Base-by-base conservation (phyloP, 495 filamentous ascomycete species). In the Aspergillus saccharolyticus region DNA sequence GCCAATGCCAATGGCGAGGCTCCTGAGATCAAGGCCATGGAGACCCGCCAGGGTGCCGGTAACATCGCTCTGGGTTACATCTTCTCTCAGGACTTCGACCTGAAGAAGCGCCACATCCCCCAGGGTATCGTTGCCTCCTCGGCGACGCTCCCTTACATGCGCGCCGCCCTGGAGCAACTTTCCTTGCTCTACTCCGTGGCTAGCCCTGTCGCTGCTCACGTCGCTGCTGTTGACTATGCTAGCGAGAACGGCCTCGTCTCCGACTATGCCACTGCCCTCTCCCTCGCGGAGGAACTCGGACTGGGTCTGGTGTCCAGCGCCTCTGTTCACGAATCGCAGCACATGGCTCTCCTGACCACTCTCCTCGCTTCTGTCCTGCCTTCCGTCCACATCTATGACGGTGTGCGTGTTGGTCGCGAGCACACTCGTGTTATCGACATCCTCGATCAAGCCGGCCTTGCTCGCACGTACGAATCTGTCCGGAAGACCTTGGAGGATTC, bases 1-100 rank as follows among this genome's bases (percentile, higher is more conserved):
- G 75, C 79, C 66, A 97, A 97, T 74, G 83, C 85, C 49, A 84
- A 89, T 69, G 93, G 91, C 67, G 87, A 90, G 65, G 71, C 83
- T 63, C 90, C 95, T 42, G 76, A 82, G 4, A 83, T 97, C 46
- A 78, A 89, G 56, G 72, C 88, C 4, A 83, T 97, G 73, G 88
- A 98, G 74, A 94, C 89, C 47, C 82, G 95, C 44, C 81, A 89
- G 53, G 94, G 94, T 61, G 94, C 95, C 45, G 94, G 90, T 45
- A 87, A 89, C 65, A 88, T 97, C 69, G 90, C 95, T 30, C 80
- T 98, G 48, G 94, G 94, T 58, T 98, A 98, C 73, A 87, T 97
- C 65, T 98, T 97, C 78, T 96, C 91, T 33, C 88, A 89, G 66
- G 94, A 98, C 71, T 96, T 93, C 62, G 90, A 96, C 67, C 70